Base-by-base conservation (phyloP, 345 rosid genomes). In the Trapa bicornis region DNA sequence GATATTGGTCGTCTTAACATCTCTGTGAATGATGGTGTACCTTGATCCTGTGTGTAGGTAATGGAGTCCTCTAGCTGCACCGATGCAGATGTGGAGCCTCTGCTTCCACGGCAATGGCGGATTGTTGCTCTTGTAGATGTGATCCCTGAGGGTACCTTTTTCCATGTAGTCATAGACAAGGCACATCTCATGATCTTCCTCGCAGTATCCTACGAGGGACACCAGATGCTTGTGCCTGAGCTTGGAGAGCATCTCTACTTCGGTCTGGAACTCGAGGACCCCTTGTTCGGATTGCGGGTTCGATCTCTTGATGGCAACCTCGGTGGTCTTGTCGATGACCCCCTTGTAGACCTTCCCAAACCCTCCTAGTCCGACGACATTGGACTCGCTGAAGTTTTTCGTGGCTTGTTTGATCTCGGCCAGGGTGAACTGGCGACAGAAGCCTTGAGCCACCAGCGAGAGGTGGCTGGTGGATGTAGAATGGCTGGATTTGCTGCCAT, bases 1-100 rank as follows among this genome's bases (percentile, higher is more conserved):
- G 54, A 88, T 90, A 81, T 93, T 91, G n/a, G 97, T 88, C 9
- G 96, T 86, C 78, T 93, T 93, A 1, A 93, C 97, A 64, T 90
- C 98, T 60, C 98, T 74, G 79, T 93, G 98, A 68, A 90, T 90
- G 70, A 93, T 93, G 10, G 95, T 86, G 79, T 88, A 85, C 71
- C 83, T 82, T 0, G 98, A 94, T 32, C 96, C 97, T 0, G 96
- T 90, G 81, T 93, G 98, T 16, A 90, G 86, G 76, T 93, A 93
- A 72, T 93, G 96, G 53, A 88, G 75, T 60, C 98, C 97, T 70
- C 91, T 80, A 2, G 96, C 96, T 0, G 92, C 86, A 70, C 96
- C 96, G 56, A 88, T 85, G 6, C 85, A 87, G 2, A 88, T 76
- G 68, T 90, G 96, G 68, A 90, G 53, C 70, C 97, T 82, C 66